Evolutionary conservation across 345 rosid genomes (phyloP).

Genomic region (Kandelia obovata): DNA sequence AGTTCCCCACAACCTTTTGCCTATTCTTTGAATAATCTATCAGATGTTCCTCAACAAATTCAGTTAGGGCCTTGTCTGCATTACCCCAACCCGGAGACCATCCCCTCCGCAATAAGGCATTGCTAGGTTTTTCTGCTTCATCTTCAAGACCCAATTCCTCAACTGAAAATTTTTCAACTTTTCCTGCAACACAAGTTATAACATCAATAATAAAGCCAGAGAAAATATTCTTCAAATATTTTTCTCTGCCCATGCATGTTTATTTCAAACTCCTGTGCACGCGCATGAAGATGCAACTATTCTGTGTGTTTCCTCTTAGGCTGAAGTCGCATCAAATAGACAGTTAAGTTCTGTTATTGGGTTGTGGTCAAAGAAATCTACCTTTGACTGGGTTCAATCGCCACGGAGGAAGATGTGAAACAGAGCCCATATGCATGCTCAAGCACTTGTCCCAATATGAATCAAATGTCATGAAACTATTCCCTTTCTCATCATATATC

Average conservation of each 20-base stretch:
- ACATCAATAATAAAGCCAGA: background rate
- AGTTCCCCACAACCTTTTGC: slow-evolving; percentile 51
- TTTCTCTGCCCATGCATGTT: slow-evolving; percentile 1
- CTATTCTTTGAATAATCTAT: slow-evolving; percentile 53
- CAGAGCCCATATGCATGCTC: slow-evolving; percentile 58
- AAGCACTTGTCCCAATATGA: slow-evolving; percentile 74
- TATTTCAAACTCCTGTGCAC: too few species aligned
- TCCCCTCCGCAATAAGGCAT: slow-evolving; percentile 75
- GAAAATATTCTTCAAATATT: background rate
- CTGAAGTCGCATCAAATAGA: too few species aligned
- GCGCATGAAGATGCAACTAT: too few species aligned
- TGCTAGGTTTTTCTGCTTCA: slow-evolving; percentile 78
- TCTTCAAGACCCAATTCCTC: slow-evolving; percentile 80
- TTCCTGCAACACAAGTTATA: slow-evolving; percentile 36
- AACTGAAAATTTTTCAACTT: slow-evolving; percentile 47
- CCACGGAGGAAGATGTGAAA: slow-evolving; percentile 72
- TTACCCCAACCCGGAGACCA: slow-evolving; percentile 97
- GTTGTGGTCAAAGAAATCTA: slow-evolving; percentile 18
- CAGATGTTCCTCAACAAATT: slow-evolving; percentile 64
- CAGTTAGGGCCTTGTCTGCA: slow-evolving; percentile 65
- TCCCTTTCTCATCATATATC: slow-evolving; percentile 60
- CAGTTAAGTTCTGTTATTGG: too few species aligned
- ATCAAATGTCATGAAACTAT: slow-evolving; percentile 62
- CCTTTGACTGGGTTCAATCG: slow-evolving; percentile 58
- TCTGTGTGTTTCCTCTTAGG: too few species aligned